Base-by-base conservation (phyloP, 352 stramenopile species). In the Phytophthora fragariaefolia region DNA sequence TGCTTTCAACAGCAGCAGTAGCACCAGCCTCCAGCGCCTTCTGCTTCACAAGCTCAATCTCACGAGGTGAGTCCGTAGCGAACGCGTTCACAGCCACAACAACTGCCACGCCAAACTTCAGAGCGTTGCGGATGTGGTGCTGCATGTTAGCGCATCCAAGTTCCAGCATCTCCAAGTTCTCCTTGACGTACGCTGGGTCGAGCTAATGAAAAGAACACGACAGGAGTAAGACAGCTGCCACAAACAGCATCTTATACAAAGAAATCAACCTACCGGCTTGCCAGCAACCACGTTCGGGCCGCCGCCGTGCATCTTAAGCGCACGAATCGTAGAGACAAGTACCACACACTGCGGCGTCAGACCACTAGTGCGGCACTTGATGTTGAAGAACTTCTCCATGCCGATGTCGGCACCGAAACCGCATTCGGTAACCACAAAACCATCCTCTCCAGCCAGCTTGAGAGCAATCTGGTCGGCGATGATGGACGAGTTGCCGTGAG, bases 351-450 rank as follows among this genome's bases (percentile, higher is more conserved):
- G 92, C 8, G 98, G 98, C n/a, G 88, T 96, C 7, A 99, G 77
- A 15, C 95, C 97, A 61, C 85, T 98, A 32, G 91, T 87, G 30
- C 97, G 89, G 75, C 97, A 99, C 83, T 99, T 99, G 71, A 99
- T 99, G 85, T 99, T 99, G 79, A 99, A 99, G 74, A 99, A 99
- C 79, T 99, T 98, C 66, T 98, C 93, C 80, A 98, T 96, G 51
- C 91, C 93, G 61, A 99, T 98, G 68, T 99, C 97, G 9, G 97
- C 97, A 38, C 98, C 98, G 71, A 99, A 99, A 9, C 97, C 97
- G 15, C 96, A 97, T 73, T 99, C 97, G 0, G 97, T 99, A 22
- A 99, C 90, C 36, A 98, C 94, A 58, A 96, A 99, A 18, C 97
- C 97, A 32, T 99, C 95, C 28, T 98, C 94, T 8, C 97, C 97